phyloP scores from a whole-genome alignment of 23 red algal species.

The Pyropia yezoensis region DNA sequence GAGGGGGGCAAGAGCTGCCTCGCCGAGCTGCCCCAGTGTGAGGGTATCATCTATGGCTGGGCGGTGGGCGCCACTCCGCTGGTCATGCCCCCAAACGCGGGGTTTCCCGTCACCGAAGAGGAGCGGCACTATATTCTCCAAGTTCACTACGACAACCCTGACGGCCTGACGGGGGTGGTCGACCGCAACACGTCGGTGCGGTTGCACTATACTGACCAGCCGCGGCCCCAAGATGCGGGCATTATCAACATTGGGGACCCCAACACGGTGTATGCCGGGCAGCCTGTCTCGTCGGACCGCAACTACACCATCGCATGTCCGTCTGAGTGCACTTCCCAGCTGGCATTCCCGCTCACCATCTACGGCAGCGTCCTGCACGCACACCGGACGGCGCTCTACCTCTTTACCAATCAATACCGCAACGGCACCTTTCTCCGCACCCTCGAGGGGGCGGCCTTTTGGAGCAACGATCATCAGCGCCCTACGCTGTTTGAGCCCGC shows the following conservation, averaged over 20 bases:
- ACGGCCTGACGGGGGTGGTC: neutral
- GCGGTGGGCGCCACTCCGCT: neutral
- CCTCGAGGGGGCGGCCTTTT: slow-evolving; percentile 17
- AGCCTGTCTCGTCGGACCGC: slow-evolving; percentile 9
- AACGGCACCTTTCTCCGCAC: too few species aligned
- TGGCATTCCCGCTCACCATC: slow-evolving; percentile 14
- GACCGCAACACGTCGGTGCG: slow-evolving; percentile 17
- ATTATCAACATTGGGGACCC: slow-evolving; percentile 29
- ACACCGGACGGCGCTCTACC: slow-evolving; percentile 35
- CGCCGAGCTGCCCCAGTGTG: too few species aligned
- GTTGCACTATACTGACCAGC: slow-evolving; percentile 22
- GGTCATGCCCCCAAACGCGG: slow-evolving; percentile 20
- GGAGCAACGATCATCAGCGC: slow-evolving; percentile 43
- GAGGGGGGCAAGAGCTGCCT: neutral
- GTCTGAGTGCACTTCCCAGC: slow-evolving; percentile 22
- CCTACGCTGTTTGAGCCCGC: slow-evolving; percentile 14
- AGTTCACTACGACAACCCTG: slow-evolving; percentile 39
- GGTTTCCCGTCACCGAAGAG: slow-evolving; percentile 15
- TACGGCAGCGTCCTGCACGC: slow-evolving; percentile 29
- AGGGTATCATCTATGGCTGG: too few species aligned
- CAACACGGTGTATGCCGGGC: neutral
- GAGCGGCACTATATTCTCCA: slow-evolving; percentile 21
- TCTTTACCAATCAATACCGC: slow-evolving; percentile 17
- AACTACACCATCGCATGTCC: slow-evolving; percentile 32
- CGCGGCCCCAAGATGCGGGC: slow-evolving; percentile 18